Percentiles rank a stretch among this genome's conserved stretches.
Conservation (phyloP, 768 basidiomycete genomes). For the Serpula lacrymans region DNA sequence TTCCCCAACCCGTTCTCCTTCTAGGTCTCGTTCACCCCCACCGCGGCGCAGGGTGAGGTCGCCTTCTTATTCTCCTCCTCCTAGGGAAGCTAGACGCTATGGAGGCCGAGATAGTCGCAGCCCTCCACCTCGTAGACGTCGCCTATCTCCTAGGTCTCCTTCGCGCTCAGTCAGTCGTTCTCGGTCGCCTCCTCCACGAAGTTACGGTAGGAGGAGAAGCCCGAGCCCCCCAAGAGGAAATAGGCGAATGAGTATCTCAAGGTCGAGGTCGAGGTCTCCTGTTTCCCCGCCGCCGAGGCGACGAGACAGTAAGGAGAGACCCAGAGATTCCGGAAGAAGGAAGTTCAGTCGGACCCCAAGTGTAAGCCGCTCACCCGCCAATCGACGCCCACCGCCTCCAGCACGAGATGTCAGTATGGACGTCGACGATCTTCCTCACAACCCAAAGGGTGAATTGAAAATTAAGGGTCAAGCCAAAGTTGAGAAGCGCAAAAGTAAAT, state of each 20-base stretch:
- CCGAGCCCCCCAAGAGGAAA: conserved; percentile 34
- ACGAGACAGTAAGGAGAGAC: conserved; percentile 25
- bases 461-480: conserved; percentile 71
- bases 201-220: conserved; percentile 45
- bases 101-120: conserved; percentile 48
- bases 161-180: conserved; percentile 39
- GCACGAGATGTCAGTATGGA: conserved; percentile 21
- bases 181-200: conserved; percentile 32
- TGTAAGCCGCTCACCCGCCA: conserved; percentile 18
- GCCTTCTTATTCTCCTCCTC: conserved; percentile 48
- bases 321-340: conserved; percentile 12
- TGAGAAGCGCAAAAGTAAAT: conserved; percentile 51
- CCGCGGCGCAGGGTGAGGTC: conserved; percentile 40
- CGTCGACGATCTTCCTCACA: conserved; percentile 24
- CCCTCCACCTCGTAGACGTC: conserved; percentile 40
- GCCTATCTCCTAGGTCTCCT: conserved; percentile 24
- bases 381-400: conserved; percentile 18
- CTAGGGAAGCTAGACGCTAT: conserved; percentile 36
- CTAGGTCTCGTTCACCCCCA: conserved; percentile 31
- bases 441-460: conserved; percentile 52
- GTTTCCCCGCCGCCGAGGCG: conserved; percentile 33
- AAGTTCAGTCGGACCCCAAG: conserved; percentile 23
- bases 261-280: conserved; percentile 32
- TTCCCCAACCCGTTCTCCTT: conserved; percentile 15
- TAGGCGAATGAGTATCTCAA: conserved; percentile 26